phyloP scores from a whole-genome alignment of 345 rosid species.

The Euphorbia tirucalli region DNA sequence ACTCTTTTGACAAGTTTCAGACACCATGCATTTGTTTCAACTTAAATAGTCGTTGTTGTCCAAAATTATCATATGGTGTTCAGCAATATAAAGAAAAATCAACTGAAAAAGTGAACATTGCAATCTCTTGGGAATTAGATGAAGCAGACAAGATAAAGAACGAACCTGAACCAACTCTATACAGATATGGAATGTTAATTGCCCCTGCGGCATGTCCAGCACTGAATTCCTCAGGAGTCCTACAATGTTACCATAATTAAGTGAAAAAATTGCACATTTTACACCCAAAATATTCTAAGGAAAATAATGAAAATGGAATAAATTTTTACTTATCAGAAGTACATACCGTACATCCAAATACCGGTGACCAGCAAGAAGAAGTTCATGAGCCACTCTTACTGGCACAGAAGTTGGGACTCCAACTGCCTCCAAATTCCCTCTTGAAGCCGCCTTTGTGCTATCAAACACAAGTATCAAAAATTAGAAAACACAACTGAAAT shows the following conservation, averaged over 20 bases:
- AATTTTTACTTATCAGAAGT: neutral
- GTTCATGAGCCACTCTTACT: slow-evolving; percentile 80
- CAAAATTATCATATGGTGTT: neutral
- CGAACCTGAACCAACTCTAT: slow-evolving; percentile 71
- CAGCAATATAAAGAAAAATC: no score
- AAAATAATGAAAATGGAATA: no score
- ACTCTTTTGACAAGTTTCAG: no score
- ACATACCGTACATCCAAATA: slow-evolving; percentile 70
- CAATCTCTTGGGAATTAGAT: no score
- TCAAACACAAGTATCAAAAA: neutral
- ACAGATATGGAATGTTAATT: slow-evolving; percentile 78
- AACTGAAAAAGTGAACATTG: neutral
- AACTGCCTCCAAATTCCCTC: slow-evolving; percentile 39
- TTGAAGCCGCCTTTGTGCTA: slow-evolving; percentile 34
- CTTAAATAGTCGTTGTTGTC: neutral
- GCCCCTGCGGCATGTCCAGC: slow-evolving; percentile 81
- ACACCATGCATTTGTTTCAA: neutral
- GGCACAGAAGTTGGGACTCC: slow-evolving; percentile 81
- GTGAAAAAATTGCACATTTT: neutral
- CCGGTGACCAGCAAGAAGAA: slow-evolving; percentile 78
- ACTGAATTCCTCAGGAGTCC: slow-evolving; percentile 79
- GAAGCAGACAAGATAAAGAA: neutral
- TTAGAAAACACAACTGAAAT: neutral
- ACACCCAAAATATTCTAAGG: no score
- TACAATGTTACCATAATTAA: slow-evolving; percentile 7